These are phyloP conservation scores for Microstroma glucosiphilum DNA, from an alignment of 1,284 basidiomycete species.

Conservation along the genomic window DNA sequence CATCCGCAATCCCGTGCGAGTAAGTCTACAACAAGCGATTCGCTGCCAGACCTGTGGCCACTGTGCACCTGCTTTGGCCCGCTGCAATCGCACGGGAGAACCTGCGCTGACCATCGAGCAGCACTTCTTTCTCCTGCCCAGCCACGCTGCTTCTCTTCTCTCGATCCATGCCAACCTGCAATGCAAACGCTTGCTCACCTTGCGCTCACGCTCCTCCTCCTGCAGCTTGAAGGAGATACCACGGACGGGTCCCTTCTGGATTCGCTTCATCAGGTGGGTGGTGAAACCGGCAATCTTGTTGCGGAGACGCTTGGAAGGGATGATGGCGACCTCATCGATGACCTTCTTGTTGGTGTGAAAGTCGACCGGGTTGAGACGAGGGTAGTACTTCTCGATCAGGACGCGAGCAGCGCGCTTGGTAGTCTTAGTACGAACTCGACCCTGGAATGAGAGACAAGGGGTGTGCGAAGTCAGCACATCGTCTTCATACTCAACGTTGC, in stretches of 20 bases:
- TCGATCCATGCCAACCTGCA: not conserved
- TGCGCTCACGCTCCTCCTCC: conserved; percentile 98
- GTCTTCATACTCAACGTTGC: not conserved
- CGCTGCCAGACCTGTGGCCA: too few relatives aligned
- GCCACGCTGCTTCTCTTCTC: not conserved
- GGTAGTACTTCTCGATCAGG: conserved; percentile 98
- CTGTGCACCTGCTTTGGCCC: too few relatives aligned
- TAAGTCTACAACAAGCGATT: too few relatives aligned
- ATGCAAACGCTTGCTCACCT: conserved; percentile 55
- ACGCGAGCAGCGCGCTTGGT: conserved; percentile 98
- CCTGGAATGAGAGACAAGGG: conserved; percentile 53
- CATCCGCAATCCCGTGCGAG: too few relatives aligned
- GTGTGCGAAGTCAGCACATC: not conserved
- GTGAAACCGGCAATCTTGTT: conserved; percentile 99
- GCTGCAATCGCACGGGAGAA: too few relatives aligned
- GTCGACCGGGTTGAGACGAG: conserved; percentile 33
- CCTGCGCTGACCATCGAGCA: too few relatives aligned
- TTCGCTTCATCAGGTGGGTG: conserved; percentile 99
- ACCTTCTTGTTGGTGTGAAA: conserved; percentile 91
- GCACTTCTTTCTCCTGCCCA: too few relatives aligned
- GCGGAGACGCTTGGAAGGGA: conserved; percentile 96
- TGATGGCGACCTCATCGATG: conserved; percentile 86
- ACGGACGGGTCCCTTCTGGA: conserved; percentile 96
- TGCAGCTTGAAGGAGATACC: conserved; percentile 99
- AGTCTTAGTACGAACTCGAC: conserved; percentile 99